A percentile compares a stretch with the other conserved stretches of the same genome.
phyloP scores from a whole-genome alignment of 768 basidiomycete species.

The Omphalotus guepiniiformis region DNA sequence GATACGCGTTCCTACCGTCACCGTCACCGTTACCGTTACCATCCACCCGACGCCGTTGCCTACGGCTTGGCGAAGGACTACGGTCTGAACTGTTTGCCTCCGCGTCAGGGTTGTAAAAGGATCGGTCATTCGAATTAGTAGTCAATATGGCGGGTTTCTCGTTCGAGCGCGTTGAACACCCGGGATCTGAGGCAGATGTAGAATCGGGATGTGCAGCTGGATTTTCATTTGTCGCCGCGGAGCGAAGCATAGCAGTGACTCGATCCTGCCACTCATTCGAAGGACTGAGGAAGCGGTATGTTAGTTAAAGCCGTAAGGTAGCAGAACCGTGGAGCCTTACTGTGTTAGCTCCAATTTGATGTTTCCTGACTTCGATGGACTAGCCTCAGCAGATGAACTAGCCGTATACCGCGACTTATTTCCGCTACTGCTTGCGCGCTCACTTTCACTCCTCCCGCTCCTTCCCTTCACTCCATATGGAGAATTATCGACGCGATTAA shows the following conservation, averaged over 20 bases:
- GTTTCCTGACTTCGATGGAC: slow-evolving; percentile 16
- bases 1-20: too few relatives aligned
- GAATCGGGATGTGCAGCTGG: background rate
- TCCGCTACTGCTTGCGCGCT: background rate
- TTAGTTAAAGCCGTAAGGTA: too few relatives aligned
- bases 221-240: slow-evolving; percentile 12
- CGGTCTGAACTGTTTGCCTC: background rate
- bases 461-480: slow-evolving; percentile 76
- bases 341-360: slow-evolving; percentile 46
- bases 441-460: background rate
- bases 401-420: background rate
- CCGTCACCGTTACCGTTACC: background rate
- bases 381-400: background rate
- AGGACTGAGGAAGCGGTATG: slow-evolving; percentile 40
- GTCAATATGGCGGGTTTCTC: too few relatives aligned
- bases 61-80: background rate
- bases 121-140: too few relatives aligned
- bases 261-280: slow-evolving; percentile 83
- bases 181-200: background rate
- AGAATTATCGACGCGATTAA: slow-evolving; percentile 75
- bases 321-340: slow-evolving; percentile 42
- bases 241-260: slow-evolving; percentile 39
- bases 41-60: background rate
- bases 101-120: background rate
- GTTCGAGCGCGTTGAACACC: too few relatives aligned